Base-by-base conservation (phyloP, 306 rosid species). In the Sphenostylis stenocarpa region DNA sequence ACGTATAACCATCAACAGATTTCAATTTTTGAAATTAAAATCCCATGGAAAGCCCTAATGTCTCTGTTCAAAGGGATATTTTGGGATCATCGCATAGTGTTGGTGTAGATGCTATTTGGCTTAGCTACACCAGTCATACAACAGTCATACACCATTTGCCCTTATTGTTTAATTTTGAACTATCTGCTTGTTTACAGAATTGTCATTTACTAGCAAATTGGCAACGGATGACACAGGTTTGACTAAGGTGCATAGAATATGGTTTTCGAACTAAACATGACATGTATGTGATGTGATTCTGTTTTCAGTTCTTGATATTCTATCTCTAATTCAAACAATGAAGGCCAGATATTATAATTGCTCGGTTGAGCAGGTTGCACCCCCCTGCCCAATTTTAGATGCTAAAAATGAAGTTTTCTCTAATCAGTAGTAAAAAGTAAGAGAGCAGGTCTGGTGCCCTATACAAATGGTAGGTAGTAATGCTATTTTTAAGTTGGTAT, bases 211-310 rank as follows among this genome's bases (percentile, higher is more conserved):
- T 0, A 11, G 15, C 4, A 2, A 10, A 39, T 39, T 39, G 11
- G 67, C 61, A 56, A 56, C 5, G 38, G 19, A 38, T 10, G 48
- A 48, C 58, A 7, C 33, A 1, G 23, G 29, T 38, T 38, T 38
- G 12, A 38, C 43, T 38, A 38, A 38, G 1, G 43, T 8, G 43
- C 43, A 38, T 38, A 38, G 7, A 38, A 24, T 75, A 28, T 60
- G 61, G 41, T 29, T 68, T 57, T 15, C 52, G 15, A 44, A 77
- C 13, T 56, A 6, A 62, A 81, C 16, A 69, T 49, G 47, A 51
- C 58, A 45, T 67, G 31, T 17, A 29, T 49, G 20, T 63, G 70
- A 51, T 51, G 75, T 26, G 64, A 21, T 51, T 70, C n/a, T n/a
- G n/a, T n/a, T n/a, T n/a, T n/a, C n/a, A n/a, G n/a, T n/a, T n/a